Base-by-base conservation (phyloP, 148 eudicot species). In the Vaccinium vitisidaea region DNA sequence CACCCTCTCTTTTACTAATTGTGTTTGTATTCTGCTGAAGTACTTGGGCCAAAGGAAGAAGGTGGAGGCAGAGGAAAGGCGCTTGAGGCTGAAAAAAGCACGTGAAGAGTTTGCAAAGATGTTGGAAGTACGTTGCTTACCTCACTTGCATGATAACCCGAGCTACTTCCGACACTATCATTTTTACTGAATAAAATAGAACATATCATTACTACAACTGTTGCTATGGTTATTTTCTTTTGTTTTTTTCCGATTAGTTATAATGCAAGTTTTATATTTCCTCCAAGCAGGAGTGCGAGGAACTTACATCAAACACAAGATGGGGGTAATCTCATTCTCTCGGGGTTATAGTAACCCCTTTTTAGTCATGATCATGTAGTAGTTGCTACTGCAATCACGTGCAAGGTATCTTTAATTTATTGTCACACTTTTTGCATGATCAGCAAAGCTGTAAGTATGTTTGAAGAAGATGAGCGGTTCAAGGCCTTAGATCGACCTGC, bases 11-110 rank as follows among this genome's bases (percentile, higher is more conserved):
- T 16, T 39, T 70, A 43, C 79, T 85, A 59, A 81, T 75, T 71
- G 50, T 78, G 71, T 80, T 11, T 48, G 6, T 36, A 52, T 85
- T 84, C 48, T 58, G 83, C 30, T 82, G 13, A 78, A 97, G 99
- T 97, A 95, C 89, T 80, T 95, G 91, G 98, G 96, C 85, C 99
- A 95, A 87, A 91, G 98, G 87, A 97, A 92, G 88, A 97, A 95
- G 89, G 84, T 90, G 82, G 99, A 97, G 88, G 98, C 95, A 77
- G 99, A 97, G 92, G 99, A 97, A 87, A 93, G 96, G 84, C 98
- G 99, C 55, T 75, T 92, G 73, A 95, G 93, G 88, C 95, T 93
- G 88, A 95, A 94, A 84, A 95, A 90, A 92, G 99, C 99, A 15
- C 94, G 93, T 74, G 98, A 97, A 89, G 98, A 95, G 76, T 97